Evolutionary conservation across 2,329 filamentous ascomycete genomes (phyloP), one percentile per base, ranked within the genome.

Genomic region (Penicillium crustosum): DNA sequence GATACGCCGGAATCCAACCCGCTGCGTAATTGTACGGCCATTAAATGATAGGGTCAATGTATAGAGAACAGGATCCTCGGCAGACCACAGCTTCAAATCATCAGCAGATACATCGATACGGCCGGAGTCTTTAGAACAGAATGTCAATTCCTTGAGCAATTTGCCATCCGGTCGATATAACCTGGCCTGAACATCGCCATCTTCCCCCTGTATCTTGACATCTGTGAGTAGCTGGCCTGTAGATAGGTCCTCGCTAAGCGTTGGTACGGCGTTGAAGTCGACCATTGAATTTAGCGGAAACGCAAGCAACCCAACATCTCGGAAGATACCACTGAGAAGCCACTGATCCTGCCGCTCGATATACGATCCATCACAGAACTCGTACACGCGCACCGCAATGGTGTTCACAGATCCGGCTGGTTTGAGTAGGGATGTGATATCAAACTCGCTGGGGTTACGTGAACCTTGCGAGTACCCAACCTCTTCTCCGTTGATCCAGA

Each of bases 311-410:
- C 83, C 79, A 0, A 89, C 86, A 66, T 89, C 86, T 21, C 87
- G 80, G 66, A 88, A 90, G 39, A 89, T 89, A 6, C 83, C 78
- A 23, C 83, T 86, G 6, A 88, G 73, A 83, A 85, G 86, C 86
- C 86, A 89, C 66, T 88, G 85, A 68, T 89, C 86, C 64, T 86
- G 73, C 54, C 89, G 86, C 69, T 90, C 87, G 35, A 89, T 86
- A 63, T 89, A 89, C 0, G 83, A 83, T 2, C 84, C 87, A 62
- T 89, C 86, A 35, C 81, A 89, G 78, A 84, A 89, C 67, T 89
- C 86, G 61, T 90, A 90, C 0, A 90, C 88, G n/a, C 82, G 78
- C 0, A 90, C 85, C 10, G 82, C 79, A 1, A 90, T 68, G 1
- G 76, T 77, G 60, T 89, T 90, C 71, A 7, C 70, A 68, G 21